These are phyloP conservation scores for Aspergillus amoenus DNA, from an alignment of 2,329 filamentous ascomycete genomes.

Conservation along the genomic window DNA sequence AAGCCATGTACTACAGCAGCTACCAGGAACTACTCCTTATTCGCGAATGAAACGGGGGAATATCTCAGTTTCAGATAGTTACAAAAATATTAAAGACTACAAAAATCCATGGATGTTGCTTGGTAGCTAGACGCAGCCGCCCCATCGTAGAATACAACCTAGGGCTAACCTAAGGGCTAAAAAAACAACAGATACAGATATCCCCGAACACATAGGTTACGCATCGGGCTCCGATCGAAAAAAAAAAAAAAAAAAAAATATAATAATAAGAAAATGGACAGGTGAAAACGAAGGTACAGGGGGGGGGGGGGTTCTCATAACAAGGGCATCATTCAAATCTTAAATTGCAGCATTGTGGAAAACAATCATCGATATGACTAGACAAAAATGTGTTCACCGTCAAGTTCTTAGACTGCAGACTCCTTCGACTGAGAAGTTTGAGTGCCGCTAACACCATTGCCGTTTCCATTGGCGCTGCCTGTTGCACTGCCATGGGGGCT, in stretches of 20 bases:
- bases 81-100: not conserved
- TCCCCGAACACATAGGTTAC: constrained; percentile 10
- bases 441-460: constrained; percentile 28
- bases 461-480: constrained; percentile 26
- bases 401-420: constrained; percentile 22
- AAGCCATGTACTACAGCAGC: too few relatives aligned
- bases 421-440: constrained; percentile 35
- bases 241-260: constrained; percentile 6
- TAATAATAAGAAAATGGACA: constrained; percentile 4
- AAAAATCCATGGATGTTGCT: not conserved
- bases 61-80: not conserved
- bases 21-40: too few relatives aligned
- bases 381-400: not conserved
- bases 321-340: constrained; percentile 13
- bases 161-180: constrained; percentile 15
- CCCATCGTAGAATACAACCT: constrained; percentile 25
- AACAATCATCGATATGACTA: not conserved
- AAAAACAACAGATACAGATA: constrained; percentile 13
- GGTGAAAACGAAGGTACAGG: constrained; percentile 15
- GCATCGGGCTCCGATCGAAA: constrained; percentile 3
- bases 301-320: constrained; percentile 4
- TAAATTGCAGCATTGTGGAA: not conserved
- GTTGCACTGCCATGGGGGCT: constrained; percentile 35
- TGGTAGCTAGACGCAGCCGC: constrained; percentile 2
- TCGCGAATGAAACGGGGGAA: not conserved